Percentiles rank a stretch among this genome's conserved stretches.
Conservation (phyloP, 1,139 yeast genomes). For the Geotrichum reessii region DNA sequence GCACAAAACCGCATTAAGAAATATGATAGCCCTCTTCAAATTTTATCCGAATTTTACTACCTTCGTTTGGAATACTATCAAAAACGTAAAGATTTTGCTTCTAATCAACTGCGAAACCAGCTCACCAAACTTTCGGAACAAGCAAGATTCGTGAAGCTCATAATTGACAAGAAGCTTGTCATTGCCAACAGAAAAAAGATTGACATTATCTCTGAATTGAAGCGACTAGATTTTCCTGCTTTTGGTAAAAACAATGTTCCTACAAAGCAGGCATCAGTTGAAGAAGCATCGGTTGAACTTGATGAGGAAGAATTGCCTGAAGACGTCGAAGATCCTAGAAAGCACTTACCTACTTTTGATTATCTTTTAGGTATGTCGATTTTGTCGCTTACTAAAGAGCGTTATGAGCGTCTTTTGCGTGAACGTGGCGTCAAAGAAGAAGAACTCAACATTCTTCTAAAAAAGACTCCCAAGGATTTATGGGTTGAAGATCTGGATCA, state of each 20-base stretch:
- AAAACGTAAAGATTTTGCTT: constrained; percentile 77
- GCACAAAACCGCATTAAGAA: constrained; percentile 83
- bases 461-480: constrained; percentile 73
- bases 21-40: constrained; percentile 70
- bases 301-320: constrained; percentile 35
- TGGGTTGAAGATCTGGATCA: constrained; percentile 81
- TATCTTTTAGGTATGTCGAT: constrained; percentile 72
- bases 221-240: constrained; percentile 62
- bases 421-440: constrained; percentile 69
- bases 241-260: constrained; percentile 67
- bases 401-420: constrained; percentile 69
- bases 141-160: constrained; percentile 86
- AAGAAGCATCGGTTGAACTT: constrained; percentile 32
- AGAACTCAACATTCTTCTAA: constrained; percentile 62
- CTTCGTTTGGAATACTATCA: constrained; percentile 87
- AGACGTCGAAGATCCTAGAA: constrained; percentile 36
- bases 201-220: constrained; percentile 58
- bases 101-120: constrained; percentile 64
- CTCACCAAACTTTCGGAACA: constrained; percentile 71
- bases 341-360: constrained; percentile 38
- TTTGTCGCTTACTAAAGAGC: constrained; percentile 87
- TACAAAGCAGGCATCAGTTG: constrained; percentile 39
- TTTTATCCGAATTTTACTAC: constrained; percentile 74
- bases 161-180: constrained; percentile 64
- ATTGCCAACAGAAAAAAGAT: constrained; percentile 72